Conservation (phyloP, 352 stramenopile species). For the Globisporangium splendens region DNA sequence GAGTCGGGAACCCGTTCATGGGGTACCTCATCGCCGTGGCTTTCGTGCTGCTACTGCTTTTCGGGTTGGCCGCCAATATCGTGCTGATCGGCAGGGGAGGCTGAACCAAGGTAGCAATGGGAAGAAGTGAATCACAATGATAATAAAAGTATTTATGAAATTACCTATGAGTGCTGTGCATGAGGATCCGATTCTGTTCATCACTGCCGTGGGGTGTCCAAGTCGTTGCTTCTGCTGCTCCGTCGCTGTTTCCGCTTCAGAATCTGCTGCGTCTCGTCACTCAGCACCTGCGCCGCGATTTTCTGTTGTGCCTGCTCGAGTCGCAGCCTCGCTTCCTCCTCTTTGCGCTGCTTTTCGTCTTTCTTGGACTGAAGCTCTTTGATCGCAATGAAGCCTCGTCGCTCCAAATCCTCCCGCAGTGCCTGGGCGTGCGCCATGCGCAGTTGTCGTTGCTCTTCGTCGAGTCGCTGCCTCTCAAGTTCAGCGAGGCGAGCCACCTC, state of each 20-base stretch:
- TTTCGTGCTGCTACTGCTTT: constrained; percentile 27
- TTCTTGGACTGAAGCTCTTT: constrained; percentile 45
- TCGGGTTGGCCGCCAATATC: constrained; percentile 33
- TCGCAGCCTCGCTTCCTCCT: constrained; percentile 27
- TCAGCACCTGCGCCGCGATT: constrained; percentile 32
- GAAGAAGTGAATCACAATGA: not conserved
- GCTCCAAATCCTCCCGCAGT: constrained; percentile 35
- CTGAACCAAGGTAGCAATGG: not conserved
- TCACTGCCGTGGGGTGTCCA: not conserved
- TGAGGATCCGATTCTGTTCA: too few relatives aligned
- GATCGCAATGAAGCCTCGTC: constrained; percentile 33
- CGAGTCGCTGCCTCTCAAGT: constrained; percentile 17
- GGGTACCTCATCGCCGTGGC: constrained; percentile 22
- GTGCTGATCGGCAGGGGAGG: constrained; percentile 3
- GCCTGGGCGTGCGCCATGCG: constrained; percentile 23
- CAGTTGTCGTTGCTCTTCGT: constrained; percentile 27
- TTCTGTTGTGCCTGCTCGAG: constrained; percentile 26
- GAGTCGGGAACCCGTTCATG: constrained; percentile 25
- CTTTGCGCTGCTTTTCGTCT: constrained; percentile 34
- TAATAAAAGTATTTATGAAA: not conserved
- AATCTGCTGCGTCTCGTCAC: constrained; percentile 35
- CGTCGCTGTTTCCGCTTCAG: constrained; percentile 14
- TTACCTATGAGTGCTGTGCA: too few relatives aligned
- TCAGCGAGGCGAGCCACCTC: constrained; percentile 22
- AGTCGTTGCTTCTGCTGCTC: not conserved